Evolutionary conservation across 2,329 filamentous ascomycete genomes (phyloP), one percentile per base, ranked within the genome.

Genomic region (Diplodia seriata): DNA sequence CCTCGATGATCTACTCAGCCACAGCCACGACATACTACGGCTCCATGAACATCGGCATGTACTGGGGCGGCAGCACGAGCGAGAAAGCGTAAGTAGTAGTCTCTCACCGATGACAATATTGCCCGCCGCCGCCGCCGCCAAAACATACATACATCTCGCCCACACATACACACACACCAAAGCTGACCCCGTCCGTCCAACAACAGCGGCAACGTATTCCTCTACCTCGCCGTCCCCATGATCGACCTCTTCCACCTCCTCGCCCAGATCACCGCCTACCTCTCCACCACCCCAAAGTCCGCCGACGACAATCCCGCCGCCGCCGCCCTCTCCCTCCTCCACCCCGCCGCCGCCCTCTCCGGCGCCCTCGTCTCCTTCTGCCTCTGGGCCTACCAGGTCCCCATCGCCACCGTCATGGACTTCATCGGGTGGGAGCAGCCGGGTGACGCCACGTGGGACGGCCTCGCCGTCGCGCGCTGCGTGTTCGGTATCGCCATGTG

Each of bases 221-320:
- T 62, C 40, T 62, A 62, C 40, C 40, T 62, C n/a, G 40, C 40
- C 57, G 29, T 62, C 20, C 57, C 57, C 40, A 3, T 23, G 15
- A 20, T 50, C 40, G 57, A 62, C 57, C 18, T 36, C 57, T n/a
- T 62, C 57, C 57, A 50, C 57, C 11, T 29, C 40, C 26, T 33
- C 40, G 40, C 57, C 23, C 57, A 62, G 2, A 18, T 31, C 26
- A 4, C 4, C 40, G 57, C 57, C 43, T 62, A 62, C 57, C 57
- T 62, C 57, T 49, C 14, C 57, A 23, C 57, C 40, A 26, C 3
- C 38, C 14, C 26, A 11, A 4, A 29, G 11, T 7, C 18, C 23
- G 4, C 1, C 50, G 1, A 11, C 23, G 2, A 2, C 50, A 14
- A 11, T 3, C 15, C 53, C 2, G 1, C 55, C n/a, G 3, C 12